Base-by-base conservation (phyloP, 192 early-diverging fungal genomes). In the Pilaira anomala region DNA sequence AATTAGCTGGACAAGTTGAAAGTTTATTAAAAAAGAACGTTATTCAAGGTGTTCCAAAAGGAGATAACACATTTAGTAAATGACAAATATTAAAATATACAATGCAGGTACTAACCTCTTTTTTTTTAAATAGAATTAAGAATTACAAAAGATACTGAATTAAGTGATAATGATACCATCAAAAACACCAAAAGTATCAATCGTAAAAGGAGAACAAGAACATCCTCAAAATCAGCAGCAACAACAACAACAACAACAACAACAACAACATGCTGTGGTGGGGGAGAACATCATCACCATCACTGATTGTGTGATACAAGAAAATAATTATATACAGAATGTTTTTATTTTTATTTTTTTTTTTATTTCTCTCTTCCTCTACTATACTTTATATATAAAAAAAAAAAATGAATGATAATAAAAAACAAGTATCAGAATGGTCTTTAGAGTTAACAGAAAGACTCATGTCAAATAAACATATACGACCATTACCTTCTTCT, bases 91-190 rank as follows among this genome's bases (percentile, higher is more conserved):
- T 62, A 1, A 13, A 5, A 39, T 29, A 7, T 57, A 36, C 18
- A 53, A 56, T 22, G 11, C 29, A 29, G 52, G 40, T 33, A 57
- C 53, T 53, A 0, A 29, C 11, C n/a, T 14, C 9, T 49, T 33
- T 62, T 50, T 4, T 19, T 50, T 49, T 55, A 21, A 0, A 48
- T 36, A 69, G 67, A 69, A 5, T 58, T 69, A 40, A 50, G 54
- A 18, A 69, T 69, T 36, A 69, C 67, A 18, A 63, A 63, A 50
- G 67, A 69, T 41, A 69, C 67, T 41, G 71, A 67, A 53, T 60
- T 73, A 30, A 65, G 71, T 1, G 71, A 73, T 45, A 73, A 73
- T 50, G 71, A 73, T 51, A 62, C 53, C 22, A 73, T 73, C 21
- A 66, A 67, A 36, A 63, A 73, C 1, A 11, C 60, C n/a, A 73